Evolutionary conservation across 2,329 filamentous ascomycete species (phyloP).

Genomic region (Nakataea oryzae): DNA sequence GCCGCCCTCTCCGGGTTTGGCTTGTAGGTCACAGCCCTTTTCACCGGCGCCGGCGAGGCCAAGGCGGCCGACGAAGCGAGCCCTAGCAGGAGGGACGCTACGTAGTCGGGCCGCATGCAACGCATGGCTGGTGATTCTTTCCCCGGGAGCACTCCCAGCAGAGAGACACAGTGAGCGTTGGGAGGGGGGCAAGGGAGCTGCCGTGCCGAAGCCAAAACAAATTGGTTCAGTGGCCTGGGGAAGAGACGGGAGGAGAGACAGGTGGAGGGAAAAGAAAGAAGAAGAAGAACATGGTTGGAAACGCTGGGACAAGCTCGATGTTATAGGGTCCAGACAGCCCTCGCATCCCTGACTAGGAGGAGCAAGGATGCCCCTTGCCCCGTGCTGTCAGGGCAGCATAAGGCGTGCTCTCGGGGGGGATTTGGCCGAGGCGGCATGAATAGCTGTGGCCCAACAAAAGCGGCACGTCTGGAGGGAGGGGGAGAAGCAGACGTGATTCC

Average conservation of each 20-base stretch:
- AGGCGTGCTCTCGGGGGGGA: not conserved
- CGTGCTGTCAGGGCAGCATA: not conserved
- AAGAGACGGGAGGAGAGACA: not conserved
- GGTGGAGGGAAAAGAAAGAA: not conserved
- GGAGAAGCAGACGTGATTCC: not conserved
- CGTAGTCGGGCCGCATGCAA: not conserved
- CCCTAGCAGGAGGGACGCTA: conserved; percentile 1
- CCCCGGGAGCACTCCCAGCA: not conserved
- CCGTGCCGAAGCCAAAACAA: not conserved
- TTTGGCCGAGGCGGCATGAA: not conserved
- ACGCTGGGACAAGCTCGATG: not conserved
- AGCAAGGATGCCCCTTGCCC: not conserved
- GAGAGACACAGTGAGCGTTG: too few relatives aligned
- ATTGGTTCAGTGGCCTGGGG: not conserved
- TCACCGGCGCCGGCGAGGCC: conserved; percentile 4
- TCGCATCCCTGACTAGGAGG: not conserved
- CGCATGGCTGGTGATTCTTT: conserved; percentile 5
- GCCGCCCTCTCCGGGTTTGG: conserved; percentile 34
- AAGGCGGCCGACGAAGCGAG: conserved; percentile 3
- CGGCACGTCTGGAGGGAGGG: not conserved
- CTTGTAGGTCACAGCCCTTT: conserved; percentile 9
- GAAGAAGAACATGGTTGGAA: not conserved
- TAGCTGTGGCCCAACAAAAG: not conserved
- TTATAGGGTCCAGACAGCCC: not conserved
- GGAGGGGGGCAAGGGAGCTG: not conserved